Evolutionary conservation across 495 filamentous ascomycete genomes (phyloP), one percentile per base, ranked within the genome.

Genomic region (Xanthoparmelia taractica): DNA sequence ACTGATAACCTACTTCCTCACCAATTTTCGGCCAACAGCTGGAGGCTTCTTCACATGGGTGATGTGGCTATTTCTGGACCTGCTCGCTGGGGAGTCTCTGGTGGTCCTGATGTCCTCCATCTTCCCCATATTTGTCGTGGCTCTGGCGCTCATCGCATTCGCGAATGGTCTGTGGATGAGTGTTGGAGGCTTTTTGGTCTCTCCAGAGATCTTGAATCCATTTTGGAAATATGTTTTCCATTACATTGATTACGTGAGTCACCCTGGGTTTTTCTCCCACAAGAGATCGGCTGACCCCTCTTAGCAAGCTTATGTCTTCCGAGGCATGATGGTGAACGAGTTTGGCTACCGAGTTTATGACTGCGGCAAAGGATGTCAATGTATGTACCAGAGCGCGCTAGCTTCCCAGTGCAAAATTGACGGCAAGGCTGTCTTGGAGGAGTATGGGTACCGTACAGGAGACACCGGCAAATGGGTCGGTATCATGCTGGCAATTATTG

Each of bases 321-420:
- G 91, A 65, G 90, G 89, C 23, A 92, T 94, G 90, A 90, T 94
- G 88, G 82, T 92, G 27, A 93, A 92, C 70, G 88, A 94, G 73
- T 92, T 94, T 69, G 73, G 71, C 0, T 43, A 83, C 18, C 73
- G 88, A 2, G 79, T 66, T 13, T 94, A 88, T 69, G 70, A 70
- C 25, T 93, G 89, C 65, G 73, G 64, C 7, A 61, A 55, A 7
- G 60, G 45, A 17, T 91, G 85, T 67, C 72, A 82, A 23, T 93
- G 90, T 73, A 87, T 88, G 84, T 93, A 87, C 70, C 69, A 77
- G 40, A 85, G 80, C 1, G 79, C 82, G 50, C 68, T 91, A 54
- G 83, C 80, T 15, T 72, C 75, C 10, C 76, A 88, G 70, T 90
- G 90, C 64, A 70, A 78, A 71, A 88, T 94, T 66, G 75, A 81